Conservation (phyloP, 2,329 filamentous ascomycete genomes). For the Ophiostoma novo-ulmi region DNA sequence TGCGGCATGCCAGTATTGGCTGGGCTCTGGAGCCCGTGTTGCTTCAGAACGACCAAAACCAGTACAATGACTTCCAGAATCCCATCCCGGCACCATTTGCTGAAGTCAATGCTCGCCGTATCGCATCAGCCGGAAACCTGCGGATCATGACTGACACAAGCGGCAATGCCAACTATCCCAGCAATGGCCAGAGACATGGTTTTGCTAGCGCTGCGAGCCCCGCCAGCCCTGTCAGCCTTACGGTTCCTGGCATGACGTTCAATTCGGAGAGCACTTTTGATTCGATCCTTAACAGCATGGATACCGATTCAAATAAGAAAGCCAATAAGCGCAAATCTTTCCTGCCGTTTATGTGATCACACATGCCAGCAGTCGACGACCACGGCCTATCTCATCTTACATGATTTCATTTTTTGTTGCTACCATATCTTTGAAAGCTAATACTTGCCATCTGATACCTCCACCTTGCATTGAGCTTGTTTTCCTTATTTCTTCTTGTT, state of each 20-base stretch:
- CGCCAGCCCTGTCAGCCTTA: conserved; percentile 1
- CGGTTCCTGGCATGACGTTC: background rate
- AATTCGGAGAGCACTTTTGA: conserved; percentile 33
- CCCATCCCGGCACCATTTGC: conserved; percentile 14
- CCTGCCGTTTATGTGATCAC: conserved; percentile 26
- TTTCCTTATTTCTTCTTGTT: background rate
- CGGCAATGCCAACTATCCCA: conserved; percentile 12
- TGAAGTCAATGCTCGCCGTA: conserved; percentile 23
- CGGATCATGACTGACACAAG: conserved; percentile 21
- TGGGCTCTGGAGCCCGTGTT: conserved; percentile 36
- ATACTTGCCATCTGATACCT: background rate
- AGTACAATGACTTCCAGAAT: conserved; percentile 22
- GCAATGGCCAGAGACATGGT: background rate
- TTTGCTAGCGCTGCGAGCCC: background rate
- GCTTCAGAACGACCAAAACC: conserved; percentile 25
- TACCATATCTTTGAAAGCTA: background rate
- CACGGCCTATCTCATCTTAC: background rate
- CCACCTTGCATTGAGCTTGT: background rate
- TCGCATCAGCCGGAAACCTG: conserved; percentile 30
- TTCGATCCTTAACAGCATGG: conserved; percentile 37
- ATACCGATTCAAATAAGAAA: conserved; percentile 30
- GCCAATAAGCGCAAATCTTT: conserved; percentile 33
- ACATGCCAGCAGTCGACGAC: background rate
- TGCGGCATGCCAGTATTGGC: conserved; percentile 34
- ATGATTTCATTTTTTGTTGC: background rate